Evolutionary conservation across 1,284 basidiomycete species (phyloP).

Genomic region (Cutaneotrichosporon sp.): DNA sequence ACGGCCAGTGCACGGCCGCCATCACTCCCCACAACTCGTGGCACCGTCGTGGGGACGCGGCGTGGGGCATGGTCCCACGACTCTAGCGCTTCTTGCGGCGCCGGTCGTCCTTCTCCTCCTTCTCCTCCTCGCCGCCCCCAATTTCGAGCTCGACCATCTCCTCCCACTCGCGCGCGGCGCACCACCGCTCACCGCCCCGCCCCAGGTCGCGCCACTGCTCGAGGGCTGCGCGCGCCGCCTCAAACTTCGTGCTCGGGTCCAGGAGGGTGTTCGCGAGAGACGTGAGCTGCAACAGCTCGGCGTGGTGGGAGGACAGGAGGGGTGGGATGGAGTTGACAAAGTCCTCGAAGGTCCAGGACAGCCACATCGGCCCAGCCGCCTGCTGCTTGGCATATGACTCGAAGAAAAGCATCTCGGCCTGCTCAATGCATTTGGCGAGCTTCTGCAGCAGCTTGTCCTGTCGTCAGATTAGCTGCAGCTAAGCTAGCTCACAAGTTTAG

Average conservation of each 20-base stretch:
- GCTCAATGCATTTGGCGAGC: slow-evolving; percentile 38
- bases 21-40: background rate
- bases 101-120: too few relatives aligned
- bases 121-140: slow-evolving; percentile 17
- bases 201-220: slow-evolving; percentile 46
- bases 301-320: slow-evolving; percentile 36
- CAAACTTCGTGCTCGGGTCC: slow-evolving; percentile 37
- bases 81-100: background rate
- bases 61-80: too few relatives aligned
- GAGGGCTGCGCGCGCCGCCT: slow-evolving; percentile 39
- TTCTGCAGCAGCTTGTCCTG: slow-evolving; percentile 44
- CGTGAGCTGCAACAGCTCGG: slow-evolving; percentile 33
- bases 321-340: slow-evolving; percentile 46
- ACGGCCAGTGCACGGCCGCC: background rate
- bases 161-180: slow-evolving; percentile 45
- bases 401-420: slow-evolving; percentile 45
- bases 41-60: too few relatives aligned
- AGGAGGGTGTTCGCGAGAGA: slow-evolving; percentile 27
- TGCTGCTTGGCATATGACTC: slow-evolving; percentile 38
- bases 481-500: slow-evolving; percentile 44
- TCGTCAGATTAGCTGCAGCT: background rate
- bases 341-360: slow-evolving; percentile 48
- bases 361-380: slow-evolving; percentile 43
- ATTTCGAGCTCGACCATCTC: slow-evolving; percentile 44
- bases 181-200: slow-evolving; percentile 39